Base-by-base conservation (phyloP, 768 basidiomycete species). In the Mycena metata region DNA sequence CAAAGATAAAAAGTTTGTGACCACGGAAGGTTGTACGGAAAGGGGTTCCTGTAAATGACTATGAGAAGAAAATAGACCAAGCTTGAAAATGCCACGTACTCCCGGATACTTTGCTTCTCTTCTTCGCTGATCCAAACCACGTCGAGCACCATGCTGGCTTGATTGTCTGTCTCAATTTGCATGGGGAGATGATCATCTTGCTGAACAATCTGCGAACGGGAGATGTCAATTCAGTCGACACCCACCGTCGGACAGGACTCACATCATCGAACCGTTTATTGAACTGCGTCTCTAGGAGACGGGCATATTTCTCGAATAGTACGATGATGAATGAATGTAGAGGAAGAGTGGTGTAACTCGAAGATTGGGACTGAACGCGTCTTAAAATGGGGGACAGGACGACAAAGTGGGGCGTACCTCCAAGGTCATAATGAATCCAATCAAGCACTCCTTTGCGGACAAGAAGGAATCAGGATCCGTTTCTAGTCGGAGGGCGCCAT, bases 1-100 rank as follows among this genome's bases (percentile, higher is more conserved):
- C 95, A 97, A n/a, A 93, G 83, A 73, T 96, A 94, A 79, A 98
- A 99, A 1, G 94, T 93, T 76, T 94, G 92, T 0, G 97, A 99
- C 94, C 97, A 99, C 1, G 98, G 96, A 45, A 99, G 83, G 30
- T 84, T 83, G 64, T 91, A 82, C 6, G 96, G 95, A 60, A 91
- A 80, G 10, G 85, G 73, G 60, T 82, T 83, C 74, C 95, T 95
- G 62, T 33, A 49, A 35, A 30, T 6, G 6, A 30, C 43, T 41
- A 68, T 73, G 45, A 71, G 70, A 30, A 66, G 46, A 12, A 21
- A 43, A 8, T 55, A 21, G 55, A 6, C 7, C 60, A 35, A 16
- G 35, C 17, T 13, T 10, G 41, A 54, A 33, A 52, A 35, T 16
- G n/a, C 50, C 5, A 73, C 81, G n/a, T 69, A 93, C 94, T 83